Percentiles rank a stretch among this genome's conserved stretches.
Conservation (phyloP, 2,329 filamentous ascomycete genomes). For the Colletotrichum paranaense region DNA sequence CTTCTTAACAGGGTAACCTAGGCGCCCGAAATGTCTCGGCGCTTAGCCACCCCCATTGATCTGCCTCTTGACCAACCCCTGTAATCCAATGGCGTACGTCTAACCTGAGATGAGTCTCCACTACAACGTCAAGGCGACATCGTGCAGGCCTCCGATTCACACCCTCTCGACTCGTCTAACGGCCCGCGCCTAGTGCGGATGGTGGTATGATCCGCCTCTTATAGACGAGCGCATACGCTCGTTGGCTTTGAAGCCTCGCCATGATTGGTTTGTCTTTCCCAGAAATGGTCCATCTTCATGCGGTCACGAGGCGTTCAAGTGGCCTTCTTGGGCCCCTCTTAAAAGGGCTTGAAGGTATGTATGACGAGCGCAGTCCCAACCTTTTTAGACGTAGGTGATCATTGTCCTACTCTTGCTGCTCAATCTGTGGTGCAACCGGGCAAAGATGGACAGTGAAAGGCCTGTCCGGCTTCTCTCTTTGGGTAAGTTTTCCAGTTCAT, state of each 20-base stretch:
- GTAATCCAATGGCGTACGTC: neutral
- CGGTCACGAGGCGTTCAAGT: too few species aligned
- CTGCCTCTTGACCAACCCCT: neutral
- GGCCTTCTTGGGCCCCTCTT: neutral
- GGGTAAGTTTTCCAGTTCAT: neutral
- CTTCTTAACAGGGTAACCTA: neutral
- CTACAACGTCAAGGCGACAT: neutral
- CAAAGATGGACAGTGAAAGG: neutral
- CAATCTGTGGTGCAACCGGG: neutral
- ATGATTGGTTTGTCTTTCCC: neutral
- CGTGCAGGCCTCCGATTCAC: neutral
- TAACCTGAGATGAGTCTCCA: neutral
- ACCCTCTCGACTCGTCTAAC: neutral
- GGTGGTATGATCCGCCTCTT: neutral
- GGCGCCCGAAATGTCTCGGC: neutral
- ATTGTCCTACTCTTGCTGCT: neutral
- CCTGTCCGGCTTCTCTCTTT: constrained; percentile 24
- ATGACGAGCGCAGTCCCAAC: neutral
- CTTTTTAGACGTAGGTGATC: neutral
- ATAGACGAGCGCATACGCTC: neutral
- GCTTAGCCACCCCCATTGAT: neutral
- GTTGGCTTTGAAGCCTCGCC: too few species aligned
- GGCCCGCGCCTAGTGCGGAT: neutral
- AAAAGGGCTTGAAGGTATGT: neutral
- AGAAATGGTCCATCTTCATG: neutral